Evolutionary conservation across 805 yeast species (phyloP).

Genomic region (Candida insectalens): DNA sequence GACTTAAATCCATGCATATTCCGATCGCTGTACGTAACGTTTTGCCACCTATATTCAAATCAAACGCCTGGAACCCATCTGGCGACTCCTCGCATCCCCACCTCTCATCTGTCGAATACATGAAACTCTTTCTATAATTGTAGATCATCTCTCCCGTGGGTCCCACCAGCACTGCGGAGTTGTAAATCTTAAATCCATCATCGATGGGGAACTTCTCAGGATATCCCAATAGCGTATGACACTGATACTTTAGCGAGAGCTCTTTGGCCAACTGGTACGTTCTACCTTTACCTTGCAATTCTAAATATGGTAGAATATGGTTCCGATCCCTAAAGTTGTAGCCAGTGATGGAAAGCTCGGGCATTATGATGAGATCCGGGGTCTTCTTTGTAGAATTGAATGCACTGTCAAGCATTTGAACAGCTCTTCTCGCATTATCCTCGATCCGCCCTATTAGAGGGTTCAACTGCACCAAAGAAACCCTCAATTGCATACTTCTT

Average conservation of each 20-base stretch:
- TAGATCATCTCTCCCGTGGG: constrained; percentile 48
- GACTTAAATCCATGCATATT: constrained; percentile 91
- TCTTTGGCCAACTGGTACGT: constrained; percentile 47
- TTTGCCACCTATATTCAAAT: constrained; percentile 25
- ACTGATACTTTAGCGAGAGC: constrained; percentile 37
- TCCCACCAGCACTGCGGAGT: constrained; percentile 59
- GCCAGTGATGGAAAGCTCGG: constrained; percentile 81
- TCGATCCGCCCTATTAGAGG: constrained; percentile 53
- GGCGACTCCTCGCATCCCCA: constrained; percentile 78
- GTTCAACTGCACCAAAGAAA: constrained; percentile 63
- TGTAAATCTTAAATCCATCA: constrained; percentile 34
- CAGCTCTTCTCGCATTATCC: constrained; percentile 41
- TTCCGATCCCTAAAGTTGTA: constrained; percentile 48
- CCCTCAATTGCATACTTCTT: constrained; percentile 33
- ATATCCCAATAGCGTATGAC: constrained; percentile 73
- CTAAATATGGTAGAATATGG: constrained; percentile 51
- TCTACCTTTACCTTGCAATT: constrained; percentile 27
- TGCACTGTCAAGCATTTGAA: constrained; percentile 26
- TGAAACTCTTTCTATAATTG: constrained; percentile 67
- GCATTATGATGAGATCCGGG: constrained; percentile 66
- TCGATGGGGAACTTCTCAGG: constrained; percentile 46
- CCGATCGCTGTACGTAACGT: constrained; percentile 51
- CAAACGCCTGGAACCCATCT: constrained; percentile 43
- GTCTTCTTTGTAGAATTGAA: constrained; percentile 7
- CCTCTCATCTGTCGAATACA: constrained; percentile 67